Evolutionary conservation across 1,139 yeast species (phyloP).

Genomic region (Scheffersomyces segobiensis): DNA sequence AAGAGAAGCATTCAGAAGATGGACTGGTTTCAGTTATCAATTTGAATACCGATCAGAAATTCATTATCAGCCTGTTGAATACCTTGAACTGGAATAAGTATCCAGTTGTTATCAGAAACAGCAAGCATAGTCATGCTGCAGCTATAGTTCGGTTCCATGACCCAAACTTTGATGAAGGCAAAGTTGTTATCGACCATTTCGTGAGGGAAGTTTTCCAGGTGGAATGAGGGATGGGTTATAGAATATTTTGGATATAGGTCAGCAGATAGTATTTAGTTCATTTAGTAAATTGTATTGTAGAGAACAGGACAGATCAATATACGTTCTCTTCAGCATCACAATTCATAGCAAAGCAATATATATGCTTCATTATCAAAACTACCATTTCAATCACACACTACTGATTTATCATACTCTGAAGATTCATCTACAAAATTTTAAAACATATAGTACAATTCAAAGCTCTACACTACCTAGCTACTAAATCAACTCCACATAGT

Average conservation of each 20-base stretch:
- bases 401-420: too few relatives aligned
- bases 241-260: background rate
- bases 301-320: background rate
- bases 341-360: too few relatives aligned
- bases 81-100: constrained; percentile 63
- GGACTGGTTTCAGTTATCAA: constrained; percentile 34
- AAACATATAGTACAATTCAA: background rate
- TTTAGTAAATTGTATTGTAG: too few relatives aligned
- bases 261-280: background rate
- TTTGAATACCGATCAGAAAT: constrained; percentile 45
- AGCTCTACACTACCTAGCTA: background rate
- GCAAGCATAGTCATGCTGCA: constrained; percentile 77
- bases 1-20: background rate
- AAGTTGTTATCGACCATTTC: constrained; percentile 66
- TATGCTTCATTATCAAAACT: background rate
- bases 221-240: constrained; percentile 2
- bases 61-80: constrained; percentile 59
- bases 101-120: constrained; percentile 66
- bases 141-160: constrained; percentile 66
- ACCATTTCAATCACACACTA: background rate
- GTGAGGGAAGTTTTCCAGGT: constrained; percentile 36
- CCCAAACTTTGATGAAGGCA: constrained; percentile 64
- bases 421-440: too few relatives aligned
- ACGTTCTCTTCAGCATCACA: background rate
- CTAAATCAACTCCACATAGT: constrained; percentile 82